Conservation (phyloP, 1,284 basidiomycete genomes). For the Ceratobasidium sp. region DNA sequence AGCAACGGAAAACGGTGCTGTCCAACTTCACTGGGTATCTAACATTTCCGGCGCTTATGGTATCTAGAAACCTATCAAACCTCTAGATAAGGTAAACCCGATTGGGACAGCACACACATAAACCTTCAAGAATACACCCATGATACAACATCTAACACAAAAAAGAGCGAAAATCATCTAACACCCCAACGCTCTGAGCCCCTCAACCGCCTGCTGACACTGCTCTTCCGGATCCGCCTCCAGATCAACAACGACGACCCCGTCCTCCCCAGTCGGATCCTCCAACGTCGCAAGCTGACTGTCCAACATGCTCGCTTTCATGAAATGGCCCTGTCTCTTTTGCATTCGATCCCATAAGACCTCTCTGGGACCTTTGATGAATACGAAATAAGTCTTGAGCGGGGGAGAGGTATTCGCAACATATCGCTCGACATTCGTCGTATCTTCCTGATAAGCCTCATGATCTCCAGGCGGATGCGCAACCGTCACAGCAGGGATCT, state of each 20-base stretch:
- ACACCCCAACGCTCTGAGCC: slow-evolving; percentile 51
- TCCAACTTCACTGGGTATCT: too few relatives aligned
- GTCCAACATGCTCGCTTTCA: slow-evolving; percentile 90
- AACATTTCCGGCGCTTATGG: too few relatives aligned
- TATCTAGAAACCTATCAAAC: too few relatives aligned
- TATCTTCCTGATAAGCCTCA: slow-evolving; percentile 27
- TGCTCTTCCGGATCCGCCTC: slow-evolving; percentile 73
- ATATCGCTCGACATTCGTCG: slow-evolving; percentile 23
- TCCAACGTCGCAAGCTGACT: slow-evolving; percentile 88
- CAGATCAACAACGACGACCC: slow-evolving; percentile 76
- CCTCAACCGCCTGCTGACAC: slow-evolving; percentile 59
- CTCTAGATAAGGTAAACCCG: too few relatives aligned
- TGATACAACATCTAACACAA: not conserved
- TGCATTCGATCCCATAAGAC: slow-evolving; percentile 79
- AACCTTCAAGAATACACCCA: not conserved
- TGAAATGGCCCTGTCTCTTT: slow-evolving; percentile 84
- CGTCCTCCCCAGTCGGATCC: slow-evolving; percentile 73
- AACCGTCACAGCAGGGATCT: slow-evolving; percentile 53
- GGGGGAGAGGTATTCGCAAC: slow-evolving; percentile 54
- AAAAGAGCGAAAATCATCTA: not conserved
- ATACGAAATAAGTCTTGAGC: slow-evolving; percentile 81
- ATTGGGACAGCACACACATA: not conserved
- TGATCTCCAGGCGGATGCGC: slow-evolving; percentile 51
- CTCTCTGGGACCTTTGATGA: slow-evolving; percentile 78
- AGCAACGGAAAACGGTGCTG: too few relatives aligned